These are phyloP conservation scores for Abrus pulchellus DNA, from an alignment of 306 rosid species.

Conservation along the genomic window DNA sequence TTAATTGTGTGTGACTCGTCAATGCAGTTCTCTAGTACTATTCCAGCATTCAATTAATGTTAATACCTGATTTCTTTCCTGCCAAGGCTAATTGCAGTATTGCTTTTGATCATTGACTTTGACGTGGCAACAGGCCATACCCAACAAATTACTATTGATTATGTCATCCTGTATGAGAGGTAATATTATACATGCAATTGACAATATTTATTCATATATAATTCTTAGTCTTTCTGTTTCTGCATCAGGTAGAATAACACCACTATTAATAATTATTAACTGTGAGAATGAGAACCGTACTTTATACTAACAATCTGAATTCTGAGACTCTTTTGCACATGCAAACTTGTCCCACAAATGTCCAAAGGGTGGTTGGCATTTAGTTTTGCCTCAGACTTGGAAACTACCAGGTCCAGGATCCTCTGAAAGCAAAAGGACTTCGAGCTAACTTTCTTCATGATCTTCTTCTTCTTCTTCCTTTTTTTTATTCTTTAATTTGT, in stretches of 20 bases:
- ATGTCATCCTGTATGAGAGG: conserved; percentile 30
- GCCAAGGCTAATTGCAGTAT: conserved; percentile 38
- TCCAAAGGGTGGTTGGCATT: conserved; percentile 56
- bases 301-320: conserved; percentile 41
- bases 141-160: conserved; percentile 12
- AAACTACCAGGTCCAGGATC: conserved; percentile 51
- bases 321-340: conserved; percentile 52
- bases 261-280: conserved; percentile 44
- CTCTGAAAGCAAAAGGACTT: conserved; percentile 53
- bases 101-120: conserved; percentile 35
- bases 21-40: conserved; percentile 19
- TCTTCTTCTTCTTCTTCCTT: background rate
- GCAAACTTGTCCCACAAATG: conserved; percentile 54
- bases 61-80: conserved; percentile 46
- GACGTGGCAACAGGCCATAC: conserved; percentile 17
- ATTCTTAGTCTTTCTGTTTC: conserved; percentile 31
- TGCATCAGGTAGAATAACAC: conserved; percentile 54
- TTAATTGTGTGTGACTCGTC: conserved; percentile 50
- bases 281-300: conserved; percentile 47
- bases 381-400: conserved; percentile 54
- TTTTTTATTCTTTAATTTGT: background rate
- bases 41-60: conserved; percentile 48
- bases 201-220: background rate
- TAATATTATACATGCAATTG: background rate
- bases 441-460: conserved; percentile 42